phyloP scores from a whole-genome alignment of 2,329 filamentous ascomycete genomes.

The Claviceps monticola region DNA sequence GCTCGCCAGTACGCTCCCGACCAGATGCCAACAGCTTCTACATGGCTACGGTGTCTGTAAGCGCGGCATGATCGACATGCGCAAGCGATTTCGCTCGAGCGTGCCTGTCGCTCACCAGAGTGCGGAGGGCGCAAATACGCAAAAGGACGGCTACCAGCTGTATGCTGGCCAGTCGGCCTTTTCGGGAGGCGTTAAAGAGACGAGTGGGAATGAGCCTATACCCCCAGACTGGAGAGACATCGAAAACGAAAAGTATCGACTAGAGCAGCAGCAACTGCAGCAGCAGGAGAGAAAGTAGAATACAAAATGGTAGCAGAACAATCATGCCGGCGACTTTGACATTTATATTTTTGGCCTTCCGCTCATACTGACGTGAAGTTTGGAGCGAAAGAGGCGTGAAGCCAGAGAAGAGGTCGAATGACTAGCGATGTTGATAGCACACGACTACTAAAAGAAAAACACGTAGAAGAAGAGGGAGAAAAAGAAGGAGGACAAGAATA shows the following conservation, averaged over 20 bases:
- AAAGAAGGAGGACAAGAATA: too few species aligned
- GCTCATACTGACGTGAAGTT: too few species aligned
- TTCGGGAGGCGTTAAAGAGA: conserved; percentile 46
- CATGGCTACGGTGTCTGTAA: conserved; percentile 92
- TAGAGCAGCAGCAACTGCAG: conserved; percentile 19
- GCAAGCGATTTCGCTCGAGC: conserved; percentile 93
- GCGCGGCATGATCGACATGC: conserved; percentile 94
- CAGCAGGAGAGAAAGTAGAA: conserved; percentile 7
- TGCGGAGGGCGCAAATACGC: conserved; percentile 40
- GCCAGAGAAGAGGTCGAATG: too few species aligned
- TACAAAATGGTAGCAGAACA: background rate
- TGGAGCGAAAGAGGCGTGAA: too few species aligned
- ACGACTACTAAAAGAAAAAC: too few species aligned
- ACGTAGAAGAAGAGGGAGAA: too few species aligned
- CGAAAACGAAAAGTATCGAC: conserved; percentile 46
- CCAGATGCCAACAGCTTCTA: conserved; percentile 81
- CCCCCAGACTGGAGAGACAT: conserved; percentile 48
- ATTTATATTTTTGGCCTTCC: background rate
- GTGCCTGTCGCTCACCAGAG: conserved; percentile 59
- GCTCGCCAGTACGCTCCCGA: conserved; percentile 67
- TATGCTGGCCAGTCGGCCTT: conserved; percentile 69
- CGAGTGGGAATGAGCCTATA: conserved; percentile 51
- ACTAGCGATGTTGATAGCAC: too few species aligned
- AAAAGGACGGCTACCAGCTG: conserved; percentile 48
- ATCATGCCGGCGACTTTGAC: background rate